Percentiles rank a stretch among this genome's conserved stretches.
Evolutionary conservation across 2,329 filamentous ascomycete species (phyloP).

Genomic region (Fusarium setosum): DNA sequence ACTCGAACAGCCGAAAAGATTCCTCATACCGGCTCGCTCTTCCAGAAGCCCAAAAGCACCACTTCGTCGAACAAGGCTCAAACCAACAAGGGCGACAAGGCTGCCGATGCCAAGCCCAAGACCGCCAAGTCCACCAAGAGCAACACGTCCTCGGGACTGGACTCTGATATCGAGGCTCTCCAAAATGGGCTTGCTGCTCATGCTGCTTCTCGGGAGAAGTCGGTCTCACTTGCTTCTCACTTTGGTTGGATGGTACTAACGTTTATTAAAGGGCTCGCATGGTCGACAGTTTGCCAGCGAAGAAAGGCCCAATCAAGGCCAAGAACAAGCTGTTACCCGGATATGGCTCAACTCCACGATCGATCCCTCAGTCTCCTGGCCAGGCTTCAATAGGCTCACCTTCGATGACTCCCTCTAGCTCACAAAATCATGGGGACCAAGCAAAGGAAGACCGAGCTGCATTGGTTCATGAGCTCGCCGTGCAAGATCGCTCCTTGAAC

Average conservation of each 20-base stretch:
- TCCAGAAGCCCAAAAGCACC: constrained; percentile 52
- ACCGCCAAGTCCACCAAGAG: constrained; percentile 46
- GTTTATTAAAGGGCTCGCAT: constrained; percentile 46
- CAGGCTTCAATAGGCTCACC: constrained; percentile 67
- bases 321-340: constrained; percentile 58
- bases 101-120: constrained; percentile 45
- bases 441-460: constrained; percentile 64
- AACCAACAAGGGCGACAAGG: constrained; percentile 45
- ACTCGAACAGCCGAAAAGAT: constrained; percentile 60
- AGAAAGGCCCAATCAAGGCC: constrained; percentile 49
- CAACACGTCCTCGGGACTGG: constrained; percentile 54
- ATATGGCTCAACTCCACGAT: constrained; percentile 51
- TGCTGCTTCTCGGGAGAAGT: constrained; percentile 51
- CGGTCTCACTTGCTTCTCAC: constrained; percentile 32
- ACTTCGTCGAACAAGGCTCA: constrained; percentile 37
- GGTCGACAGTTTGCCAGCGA: constrained; percentile 49
- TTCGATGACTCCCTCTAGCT: constrained; percentile 60
- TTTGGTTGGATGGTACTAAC: constrained; percentile 42
- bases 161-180: constrained; percentile 63
- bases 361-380: constrained; percentile 65
- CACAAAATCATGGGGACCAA: constrained; percentile 63
- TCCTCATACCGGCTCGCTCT: constrained; percentile 63
- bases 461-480: constrained; percentile 71
- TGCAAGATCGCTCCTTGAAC: constrained; percentile 61
- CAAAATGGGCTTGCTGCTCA: constrained; percentile 55